phyloP scores from a whole-genome alignment of 1,284 basidiomycete genomes.

The Melanopsichium pennsylvanicum region DNA sequence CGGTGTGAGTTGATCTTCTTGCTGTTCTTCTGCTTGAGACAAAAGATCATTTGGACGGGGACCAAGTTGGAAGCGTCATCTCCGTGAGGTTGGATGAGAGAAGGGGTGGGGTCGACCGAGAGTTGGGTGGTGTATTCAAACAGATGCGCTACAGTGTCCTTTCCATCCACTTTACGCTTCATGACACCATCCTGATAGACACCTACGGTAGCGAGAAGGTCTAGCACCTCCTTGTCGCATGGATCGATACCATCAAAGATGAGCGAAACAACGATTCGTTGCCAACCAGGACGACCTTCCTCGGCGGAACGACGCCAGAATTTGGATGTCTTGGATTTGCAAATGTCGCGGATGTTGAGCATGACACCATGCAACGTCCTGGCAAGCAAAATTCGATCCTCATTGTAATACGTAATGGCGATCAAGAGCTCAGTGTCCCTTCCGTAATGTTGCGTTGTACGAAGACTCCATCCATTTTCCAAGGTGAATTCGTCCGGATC shows the following conservation, averaged over 20 bases:
- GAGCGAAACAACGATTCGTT: slow-evolving; percentile 82
- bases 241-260: slow-evolving; percentile 93
- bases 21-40: slow-evolving; percentile 94
- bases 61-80: slow-evolving; percentile 82
- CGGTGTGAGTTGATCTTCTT: slow-evolving; percentile 73
- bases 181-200: slow-evolving; percentile 78
- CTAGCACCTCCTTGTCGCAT: slow-evolving; percentile 79
- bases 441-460: slow-evolving; percentile 80
- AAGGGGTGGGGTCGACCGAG: slow-evolving; percentile 83
- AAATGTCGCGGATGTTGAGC: slow-evolving; percentile 97
- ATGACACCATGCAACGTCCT: slow-evolving; percentile 89
- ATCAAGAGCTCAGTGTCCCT: slow-evolving; percentile 93
- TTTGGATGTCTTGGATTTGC: slow-evolving; percentile 91
- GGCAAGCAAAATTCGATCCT: slow-evolving; percentile 84
- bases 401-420: slow-evolving; percentile 74
- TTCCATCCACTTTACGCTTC: slow-evolving; percentile 88
- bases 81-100: slow-evolving; percentile 85
- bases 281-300: slow-evolving; percentile 80
- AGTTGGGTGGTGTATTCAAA: slow-evolving; percentile 75
- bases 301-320: slow-evolving; percentile 77
- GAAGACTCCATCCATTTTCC: slow-evolving; percentile 78
- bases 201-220: slow-evolving; percentile 67
- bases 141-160: slow-evolving; percentile 83
- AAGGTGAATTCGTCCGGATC: slow-evolving; percentile 88
- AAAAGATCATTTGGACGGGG: slow-evolving; percentile 93